Evolutionary conservation across 1,139 yeast genomes (phyloP).

Genomic region (Scheffersomyces segobiensis): DNA sequence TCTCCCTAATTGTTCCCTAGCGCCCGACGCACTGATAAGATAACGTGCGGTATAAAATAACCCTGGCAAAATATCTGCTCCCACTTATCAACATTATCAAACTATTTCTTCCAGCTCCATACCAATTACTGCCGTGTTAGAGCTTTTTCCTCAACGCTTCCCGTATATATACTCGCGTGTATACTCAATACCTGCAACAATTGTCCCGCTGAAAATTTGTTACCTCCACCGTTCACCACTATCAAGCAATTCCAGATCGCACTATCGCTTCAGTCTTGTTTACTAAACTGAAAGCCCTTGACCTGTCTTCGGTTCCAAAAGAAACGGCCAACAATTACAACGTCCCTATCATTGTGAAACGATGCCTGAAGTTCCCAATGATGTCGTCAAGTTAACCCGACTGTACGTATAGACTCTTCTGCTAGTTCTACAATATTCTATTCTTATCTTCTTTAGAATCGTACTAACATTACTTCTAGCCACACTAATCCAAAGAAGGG

Average conservation of each 20-base stretch:
- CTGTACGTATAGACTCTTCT: constrained; percentile 10
- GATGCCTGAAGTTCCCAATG: constrained; percentile 12
- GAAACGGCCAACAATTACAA: not conserved
- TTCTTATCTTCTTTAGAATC: not conserved
- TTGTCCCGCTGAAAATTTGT: not conserved
- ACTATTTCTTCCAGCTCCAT: not conserved
- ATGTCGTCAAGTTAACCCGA: constrained; percentile 12
- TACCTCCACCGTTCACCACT: not conserved
- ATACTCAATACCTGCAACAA: not conserved
- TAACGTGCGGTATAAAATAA: not conserved
- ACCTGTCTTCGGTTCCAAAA: not conserved
- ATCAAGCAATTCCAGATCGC: not conserved
- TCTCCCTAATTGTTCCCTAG: not conserved
- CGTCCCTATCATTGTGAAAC: not conserved
- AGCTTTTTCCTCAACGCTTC: not conserved
- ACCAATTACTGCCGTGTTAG: not conserved
- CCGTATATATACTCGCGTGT: not conserved
- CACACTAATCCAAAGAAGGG: constrained; percentile 28
- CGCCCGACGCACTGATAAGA: not conserved
- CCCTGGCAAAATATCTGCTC: not conserved
- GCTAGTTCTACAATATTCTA: not conserved
- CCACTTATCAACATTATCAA: not conserved
- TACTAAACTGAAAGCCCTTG: not conserved
- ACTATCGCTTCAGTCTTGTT: not conserved
- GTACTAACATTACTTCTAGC: constrained; percentile 11